Conservation (phyloP, 2,329 filamentous ascomycete genomes). For the Magnaporthiopsis poae region DNA sequence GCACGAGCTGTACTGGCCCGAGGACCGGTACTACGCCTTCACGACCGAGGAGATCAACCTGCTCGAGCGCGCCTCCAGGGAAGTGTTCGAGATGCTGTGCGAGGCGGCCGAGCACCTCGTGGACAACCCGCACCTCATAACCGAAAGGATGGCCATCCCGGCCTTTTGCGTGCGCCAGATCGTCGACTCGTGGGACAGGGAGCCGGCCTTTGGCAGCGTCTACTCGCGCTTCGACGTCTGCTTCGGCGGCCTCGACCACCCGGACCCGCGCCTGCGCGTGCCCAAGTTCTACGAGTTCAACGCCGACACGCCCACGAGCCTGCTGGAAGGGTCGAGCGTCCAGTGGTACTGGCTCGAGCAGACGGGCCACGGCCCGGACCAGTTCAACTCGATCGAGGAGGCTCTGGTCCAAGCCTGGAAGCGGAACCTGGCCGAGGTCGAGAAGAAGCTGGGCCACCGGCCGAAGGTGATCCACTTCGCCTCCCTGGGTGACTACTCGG, state of each 20-base stretch:
- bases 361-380: constrained; percentile 3
- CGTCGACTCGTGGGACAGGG: neutral
- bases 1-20: constrained; percentile 1
- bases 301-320: constrained; percentile 1
- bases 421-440: neutral
- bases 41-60: neutral
- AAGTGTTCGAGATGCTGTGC: constrained; percentile 1
- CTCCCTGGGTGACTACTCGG: neutral
- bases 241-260: constrained; percentile 1
- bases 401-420: neutral
- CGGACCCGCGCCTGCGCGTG: constrained; percentile 2
- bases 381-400: neutral
- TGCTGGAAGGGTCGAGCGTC: neutral
- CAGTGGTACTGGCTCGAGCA: constrained; percentile 6
- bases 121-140: neutral
- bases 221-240: constrained; percentile 4
- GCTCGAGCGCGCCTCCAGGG: constrained; percentile 1
- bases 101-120: constrained; percentile 2
- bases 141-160: constrained; percentile 5
- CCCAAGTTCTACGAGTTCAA: constrained; percentile 4
- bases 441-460: neutral
- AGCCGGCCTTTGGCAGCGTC: constrained; percentile 4
- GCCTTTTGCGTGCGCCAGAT: neutral
- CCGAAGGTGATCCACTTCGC: constrained; percentile 1
- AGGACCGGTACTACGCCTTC: constrained; percentile 3